phyloP scores from a whole-genome alignment of 2,329 filamentous ascomycete species.

The Diaporthe ampelina region DNA sequence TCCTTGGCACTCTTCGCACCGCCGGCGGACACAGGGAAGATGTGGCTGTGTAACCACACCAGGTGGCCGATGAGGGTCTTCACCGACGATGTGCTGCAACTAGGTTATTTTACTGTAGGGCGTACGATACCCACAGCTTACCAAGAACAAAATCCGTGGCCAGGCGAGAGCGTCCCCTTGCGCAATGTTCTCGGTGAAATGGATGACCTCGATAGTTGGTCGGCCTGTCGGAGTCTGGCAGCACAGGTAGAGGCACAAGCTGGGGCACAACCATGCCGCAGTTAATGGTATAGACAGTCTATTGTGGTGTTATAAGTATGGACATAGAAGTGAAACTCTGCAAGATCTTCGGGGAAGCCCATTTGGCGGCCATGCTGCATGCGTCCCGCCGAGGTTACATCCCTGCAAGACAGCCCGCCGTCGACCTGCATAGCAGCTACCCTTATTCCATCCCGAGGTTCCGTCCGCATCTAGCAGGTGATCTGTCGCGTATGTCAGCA shows the following conservation, averaged over 20 bases:
- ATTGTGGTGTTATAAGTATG: conserved; percentile 25
- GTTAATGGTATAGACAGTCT: not conserved
- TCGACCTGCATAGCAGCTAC: not conserved
- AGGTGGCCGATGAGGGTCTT: not conserved
- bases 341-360: not conserved
- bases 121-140: not conserved
- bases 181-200: not conserved
- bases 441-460: not conserved
- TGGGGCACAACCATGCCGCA: accelerated
- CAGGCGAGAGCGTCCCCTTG: too few species aligned
- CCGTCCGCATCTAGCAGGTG: not conserved
- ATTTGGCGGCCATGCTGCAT: too few species aligned
- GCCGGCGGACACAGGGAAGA: not conserved
- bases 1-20: not conserved
- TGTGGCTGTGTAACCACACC: not conserved
- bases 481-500: conserved; percentile 11
- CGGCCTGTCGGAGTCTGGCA: not conserved
- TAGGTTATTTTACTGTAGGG: not conserved
- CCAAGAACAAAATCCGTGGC: too few species aligned
- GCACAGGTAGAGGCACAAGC: not conserved
- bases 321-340: conserved; percentile 12
- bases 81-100: not conserved
- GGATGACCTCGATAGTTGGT: not conserved
- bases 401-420: not conserved
- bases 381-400: not conserved